phyloP scores from a whole-genome alignment of 2,329 filamentous ascomycete species.

The Pezicula carpinea region DNA sequence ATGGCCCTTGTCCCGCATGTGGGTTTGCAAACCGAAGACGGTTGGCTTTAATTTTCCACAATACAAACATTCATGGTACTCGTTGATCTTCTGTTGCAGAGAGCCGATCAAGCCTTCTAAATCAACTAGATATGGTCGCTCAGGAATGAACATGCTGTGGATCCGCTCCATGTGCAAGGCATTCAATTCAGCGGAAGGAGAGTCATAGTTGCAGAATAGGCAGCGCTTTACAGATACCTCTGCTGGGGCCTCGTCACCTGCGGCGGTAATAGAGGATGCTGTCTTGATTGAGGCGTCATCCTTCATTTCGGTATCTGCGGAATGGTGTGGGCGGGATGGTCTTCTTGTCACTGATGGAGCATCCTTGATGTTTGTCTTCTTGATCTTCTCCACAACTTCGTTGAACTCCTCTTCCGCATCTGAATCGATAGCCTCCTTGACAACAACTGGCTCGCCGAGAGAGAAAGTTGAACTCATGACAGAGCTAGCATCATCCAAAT shows the following conservation, averaged over 20 bases:
- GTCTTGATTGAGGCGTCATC: slow-evolving; percentile 18
- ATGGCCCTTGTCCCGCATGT: slow-evolving; percentile 96
- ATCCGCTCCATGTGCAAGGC: slow-evolving; percentile 84
- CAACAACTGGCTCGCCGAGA: slow-evolving; percentile 65
- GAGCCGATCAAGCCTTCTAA: slow-evolving; percentile 75
- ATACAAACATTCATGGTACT: slow-evolving; percentile 79
- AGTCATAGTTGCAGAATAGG: slow-evolving; percentile 88
- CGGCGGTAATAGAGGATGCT: slow-evolving; percentile 19
- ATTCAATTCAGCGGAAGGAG: slow-evolving; percentile 70
- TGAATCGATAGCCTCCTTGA: slow-evolving; percentile 50
- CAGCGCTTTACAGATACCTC: slow-evolving; percentile 45
- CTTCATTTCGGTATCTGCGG: slow-evolving; percentile 11
- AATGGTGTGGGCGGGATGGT: slow-evolving; percentile 21
- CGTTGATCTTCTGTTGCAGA: slow-evolving; percentile 73
- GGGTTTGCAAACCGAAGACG: slow-evolving; percentile 78
- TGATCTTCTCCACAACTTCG: slow-evolving; percentile 72
- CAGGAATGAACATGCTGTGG: slow-evolving; percentile 95
- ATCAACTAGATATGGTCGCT: slow-evolving; percentile 78
- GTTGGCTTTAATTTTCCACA: slow-evolving; percentile 81
- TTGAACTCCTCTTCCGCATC: slow-evolving; percentile 72
- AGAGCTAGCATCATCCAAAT: slow-evolving; percentile 67
- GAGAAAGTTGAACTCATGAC: slow-evolving; percentile 90
- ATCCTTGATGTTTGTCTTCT: slow-evolving; percentile 52
- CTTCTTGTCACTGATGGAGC: slow-evolving; percentile 12
- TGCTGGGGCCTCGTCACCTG: slow-evolving; percentile 40